These are phyloP conservation scores for Boletus subcaerulescens DNA, from an alignment of 768 basidiomycete species.

Conservation along the genomic window DNA sequence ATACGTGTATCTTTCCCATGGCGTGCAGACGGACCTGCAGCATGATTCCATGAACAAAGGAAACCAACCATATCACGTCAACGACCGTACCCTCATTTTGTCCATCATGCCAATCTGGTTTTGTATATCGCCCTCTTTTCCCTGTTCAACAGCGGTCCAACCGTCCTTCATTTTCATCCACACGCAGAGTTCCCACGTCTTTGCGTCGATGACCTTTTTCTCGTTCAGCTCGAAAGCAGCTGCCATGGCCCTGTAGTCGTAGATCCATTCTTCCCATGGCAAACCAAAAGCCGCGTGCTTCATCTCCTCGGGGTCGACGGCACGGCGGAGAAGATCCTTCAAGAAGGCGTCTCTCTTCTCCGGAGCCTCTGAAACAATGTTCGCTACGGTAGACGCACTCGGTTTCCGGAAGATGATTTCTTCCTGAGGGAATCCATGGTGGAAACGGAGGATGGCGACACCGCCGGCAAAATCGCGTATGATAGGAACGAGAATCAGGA, in stretches of 20 bases:
- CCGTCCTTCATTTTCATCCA: constrained; percentile 32
- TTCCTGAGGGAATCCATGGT: constrained; percentile 26
- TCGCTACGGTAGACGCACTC: constrained; percentile 24
- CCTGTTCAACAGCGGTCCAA: constrained; percentile 31
- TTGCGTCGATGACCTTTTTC: constrained; percentile 17
- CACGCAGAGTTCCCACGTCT: constrained; percentile 30
- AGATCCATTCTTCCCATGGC: constrained; percentile 34
- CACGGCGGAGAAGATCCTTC: constrained; percentile 27
- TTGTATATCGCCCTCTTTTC: constrained; percentile 18
- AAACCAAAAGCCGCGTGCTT: constrained; percentile 23
- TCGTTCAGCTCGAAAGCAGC: constrained; percentile 22
- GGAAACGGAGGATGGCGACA: constrained; percentile 19
- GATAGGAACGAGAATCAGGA: constrained; percentile 25
- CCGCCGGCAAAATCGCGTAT: constrained; percentile 22
- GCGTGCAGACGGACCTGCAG: constrained; percentile 24
- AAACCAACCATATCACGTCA: neutral
- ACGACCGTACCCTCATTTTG: constrained; percentile 23
- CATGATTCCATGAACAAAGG: constrained; percentile 1
- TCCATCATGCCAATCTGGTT: constrained; percentile 29
- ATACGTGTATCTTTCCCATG: constrained; percentile 32
- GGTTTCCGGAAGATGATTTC: constrained; percentile 33
- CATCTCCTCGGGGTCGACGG: constrained; percentile 29
- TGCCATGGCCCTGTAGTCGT: constrained; percentile 31
- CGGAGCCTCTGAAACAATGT: constrained; percentile 21
- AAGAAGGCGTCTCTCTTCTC: constrained; percentile 27